Base-by-base conservation (phyloP, 805 yeast genomes). In the Millerozyma miso region DNA sequence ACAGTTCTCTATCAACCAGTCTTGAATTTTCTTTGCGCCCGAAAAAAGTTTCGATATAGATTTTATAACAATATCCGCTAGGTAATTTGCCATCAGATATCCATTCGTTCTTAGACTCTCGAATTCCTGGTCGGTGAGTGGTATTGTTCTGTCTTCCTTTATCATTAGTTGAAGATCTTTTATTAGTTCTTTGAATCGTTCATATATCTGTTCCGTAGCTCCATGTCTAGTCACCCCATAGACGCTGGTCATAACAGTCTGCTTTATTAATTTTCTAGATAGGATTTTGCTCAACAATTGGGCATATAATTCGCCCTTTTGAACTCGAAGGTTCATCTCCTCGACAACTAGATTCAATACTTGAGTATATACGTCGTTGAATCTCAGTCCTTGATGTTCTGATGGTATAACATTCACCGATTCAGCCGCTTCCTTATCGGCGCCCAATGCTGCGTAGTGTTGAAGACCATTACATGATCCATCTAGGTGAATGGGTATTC, bases 391-490 rank as follows among this genome's bases (percentile, higher is more conserved):
- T 7, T 45, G 34, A 5, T 32, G n/a, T 18, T 43, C 43, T 4
- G 40, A 20, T 2, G 65, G 62, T 1, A 60, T 26, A 4, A 71
- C 48, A 45, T 71, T 71, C 4, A 71, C 76, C 1, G 74, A 65
- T n/a, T 37, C 38, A 0, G 67, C 74, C 2, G 73, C 75, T 12
- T 49, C 56, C 15, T 34, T 26, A 45, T 71, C 75, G 0, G 56
- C 56, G 2, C 73, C 69, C 14, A 71, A 51, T 1, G 74, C 75
- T 4, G 76, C 69, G 50, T 70, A 71, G 46, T 71, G 76, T 50
- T 71, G 76, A 31, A 71, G 59, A 2, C 76, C 76, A 48, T 71
- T 71, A 43, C 76, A 71, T 0, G 74, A 65, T 0, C 76, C 76
- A 50, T 71, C 76, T 45, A 63, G 69, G 40, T 69, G 73, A 5